A percentile compares a stretch with the other conserved stretches of the same genome.
Conservation (phyloP, 1,139 yeast genomes). For the Yamadazyma spencermartinsiae region DNA sequence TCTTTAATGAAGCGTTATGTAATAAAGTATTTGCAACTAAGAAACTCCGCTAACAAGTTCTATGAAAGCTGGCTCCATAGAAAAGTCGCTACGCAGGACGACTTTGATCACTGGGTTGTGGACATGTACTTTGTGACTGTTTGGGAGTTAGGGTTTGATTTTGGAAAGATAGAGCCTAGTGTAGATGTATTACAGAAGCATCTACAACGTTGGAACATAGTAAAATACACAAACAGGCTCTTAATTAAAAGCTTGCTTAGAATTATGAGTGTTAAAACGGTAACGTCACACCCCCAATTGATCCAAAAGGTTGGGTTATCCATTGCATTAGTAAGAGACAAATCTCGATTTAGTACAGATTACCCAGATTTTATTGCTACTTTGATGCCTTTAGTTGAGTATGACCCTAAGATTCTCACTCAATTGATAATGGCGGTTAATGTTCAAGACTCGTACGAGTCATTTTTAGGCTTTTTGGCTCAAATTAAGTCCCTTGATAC, state of each 20-base stretch:
- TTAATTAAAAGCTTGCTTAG: not conserved
- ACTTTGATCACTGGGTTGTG: conserved; percentile 13
- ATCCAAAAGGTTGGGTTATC: not conserved
- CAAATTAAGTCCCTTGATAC: conserved; percentile 1
- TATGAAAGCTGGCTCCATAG: conserved; percentile 12
- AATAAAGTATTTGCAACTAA: conserved; percentile 34
- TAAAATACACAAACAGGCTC: not conserved
- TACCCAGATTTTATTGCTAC: conserved; percentile 12
- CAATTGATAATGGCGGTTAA: conserved; percentile 22
- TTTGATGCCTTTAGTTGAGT: conserved; percentile 3
- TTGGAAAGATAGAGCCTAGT: not conserved
- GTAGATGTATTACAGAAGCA: not conserved
- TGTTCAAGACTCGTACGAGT: conserved; percentile 16
- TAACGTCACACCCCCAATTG: not conserved
- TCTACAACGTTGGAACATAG: conserved; percentile 1
- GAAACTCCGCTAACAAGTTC: conserved; percentile 9
- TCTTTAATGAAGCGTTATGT: conserved; percentile 49
- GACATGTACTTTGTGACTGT: conserved; percentile 5
- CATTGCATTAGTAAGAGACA: not conserved
- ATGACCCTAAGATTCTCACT: conserved; percentile 2
- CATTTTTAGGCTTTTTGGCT: conserved; percentile 22
- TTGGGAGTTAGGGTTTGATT: conserved; percentile 11
- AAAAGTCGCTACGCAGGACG: conserved; percentile 4
- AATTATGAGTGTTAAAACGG: not conserved
- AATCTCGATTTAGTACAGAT: not conserved